Evolutionary conservation across 2,329 filamentous ascomycete species (phyloP), one percentile per base, ranked within the genome.

Genomic region (Bipolaris zeicola): DNA sequence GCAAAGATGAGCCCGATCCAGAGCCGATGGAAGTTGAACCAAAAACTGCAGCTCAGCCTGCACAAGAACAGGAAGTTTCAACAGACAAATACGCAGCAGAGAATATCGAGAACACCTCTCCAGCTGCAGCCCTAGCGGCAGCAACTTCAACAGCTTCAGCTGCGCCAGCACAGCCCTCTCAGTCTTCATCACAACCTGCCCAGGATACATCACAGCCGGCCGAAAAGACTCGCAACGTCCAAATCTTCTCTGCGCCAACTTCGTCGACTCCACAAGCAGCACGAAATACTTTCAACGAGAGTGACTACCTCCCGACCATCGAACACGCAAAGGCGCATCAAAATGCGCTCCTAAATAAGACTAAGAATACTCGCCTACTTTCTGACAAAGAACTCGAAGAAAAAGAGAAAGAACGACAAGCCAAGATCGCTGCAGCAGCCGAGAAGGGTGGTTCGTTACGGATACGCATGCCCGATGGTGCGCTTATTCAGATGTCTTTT

Each of bases 401-500:
- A 22, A 86, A 87, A 62, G 87, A 87, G 33, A 81, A 85, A 5
- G 87, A 85, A 20, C 86, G 88, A 50, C 84, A 85, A 44, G 86
- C 87, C 28, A 88, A 82, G 61, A 79, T 92, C 1, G 83, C 87
- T 5, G 82, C 84, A 5, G 82, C 93, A 58, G 86, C 84, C 48
- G 63, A 73, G 20, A 73, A 69, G 39, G 85, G 85, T 31, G 85
- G 96, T 31, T 83, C 86, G 26, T 82, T 98, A 61, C 92, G 90
- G 62, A 85, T 97, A 46, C 89, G 93, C 24, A 93, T 97, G 66
- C 94, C 94, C 0, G 93, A 98, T 72, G 90, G 93, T 65, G 90
- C 87, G 55, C 87, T 88, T 50, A 86, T 92, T 31, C 86, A 92
- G 49, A 88, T 88, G 78, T 83, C 82, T n/a, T 87, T 96, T 63